Conservation (phyloP, 805 yeast species). For the Crinitomyces ghanaensis region DNA sequence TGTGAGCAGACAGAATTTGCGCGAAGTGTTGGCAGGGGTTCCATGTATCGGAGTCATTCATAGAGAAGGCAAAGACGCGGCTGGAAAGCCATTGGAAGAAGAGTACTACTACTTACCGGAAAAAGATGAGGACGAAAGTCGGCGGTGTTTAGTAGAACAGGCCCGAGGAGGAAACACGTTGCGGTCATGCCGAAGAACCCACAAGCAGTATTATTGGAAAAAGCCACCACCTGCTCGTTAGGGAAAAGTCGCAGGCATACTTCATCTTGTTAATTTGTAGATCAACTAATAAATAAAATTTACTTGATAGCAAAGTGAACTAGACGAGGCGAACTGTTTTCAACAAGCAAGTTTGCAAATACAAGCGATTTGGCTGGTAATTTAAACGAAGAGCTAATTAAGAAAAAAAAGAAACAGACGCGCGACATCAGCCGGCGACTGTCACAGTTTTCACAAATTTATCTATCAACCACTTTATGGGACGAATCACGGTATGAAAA, state of each 20-base stretch:
- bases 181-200: constrained; percentile 85
- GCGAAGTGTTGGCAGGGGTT: constrained; percentile 34
- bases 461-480: too few relatives aligned
- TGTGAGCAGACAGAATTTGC: constrained; percentile 25
- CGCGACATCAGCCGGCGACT: too few relatives aligned
- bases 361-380: background rate
- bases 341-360: background rate
- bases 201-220: constrained; percentile 44
- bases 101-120: constrained; percentile 88
- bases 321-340: background rate
- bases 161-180: constrained; percentile 72
- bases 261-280: background rate
- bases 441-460: too few relatives aligned
- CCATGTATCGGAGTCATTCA: constrained; percentile 75
- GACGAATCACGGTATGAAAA: too few relatives aligned
- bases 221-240: too few relatives aligned
- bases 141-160: constrained; percentile 60
- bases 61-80: constrained; percentile 90
- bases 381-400: background rate
- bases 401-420: too few relatives aligned
- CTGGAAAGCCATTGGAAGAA: constrained; percentile 87
- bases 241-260: constrained; percentile 2
- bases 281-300: background rate
- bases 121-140: constrained; percentile 57
- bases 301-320: background rate